Base-by-base conservation (phyloP, 2,329 filamentous ascomycete species). In the Aschersonia sp. region DNA sequence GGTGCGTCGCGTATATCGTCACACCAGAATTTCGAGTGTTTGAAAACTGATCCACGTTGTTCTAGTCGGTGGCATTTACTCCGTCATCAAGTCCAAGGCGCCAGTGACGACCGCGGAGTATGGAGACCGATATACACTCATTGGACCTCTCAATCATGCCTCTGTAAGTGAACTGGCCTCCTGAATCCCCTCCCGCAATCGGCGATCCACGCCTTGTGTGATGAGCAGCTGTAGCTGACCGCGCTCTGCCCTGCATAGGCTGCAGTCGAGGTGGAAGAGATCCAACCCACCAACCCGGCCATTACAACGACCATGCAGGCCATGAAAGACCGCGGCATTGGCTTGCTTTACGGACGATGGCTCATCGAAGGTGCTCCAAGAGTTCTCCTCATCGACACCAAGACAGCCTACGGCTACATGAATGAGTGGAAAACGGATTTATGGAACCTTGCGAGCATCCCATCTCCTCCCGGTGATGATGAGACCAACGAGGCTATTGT, bases 401-500 rank as follows among this genome's bases (percentile, higher is more conserved):
- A 89, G 63, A 94, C 89, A 29, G 92, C 87, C 32, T 96, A 97
- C 68, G 74, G 80, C 58, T 94, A 85, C 68, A 68, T 97, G 61
- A 79, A 97, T 59, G 92, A 98, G 70, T 98, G 92, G 92, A 97
- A 97, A 69, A 77, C 84, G 40, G 92, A 98, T 65, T 72, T 98
- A 51, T 98, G 92, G 92, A 87, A 89, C 56, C 80, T 82, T 7
- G 85, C 91, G 30, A 85, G 88, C 54, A 97, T 98, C 58, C 92
- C 92, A n/a, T 88, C 89, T 10, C 92, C 92, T 9, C 83, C 86
- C 5, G 81, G 81, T 53, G 92, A 98, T 60, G 83, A 89, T 47
- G 92, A 98, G 73, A 96, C 92, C 48, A 97, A 96, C 62, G 92
- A 97, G 67, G 85, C 92, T 41, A 92, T 97, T 61, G 87, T 97